Evolutionary conservation across 1,284 basidiomycete species (phyloP), one percentile per base, ranked within the genome.

Genomic region (Melampsora larici-populina): DNA sequence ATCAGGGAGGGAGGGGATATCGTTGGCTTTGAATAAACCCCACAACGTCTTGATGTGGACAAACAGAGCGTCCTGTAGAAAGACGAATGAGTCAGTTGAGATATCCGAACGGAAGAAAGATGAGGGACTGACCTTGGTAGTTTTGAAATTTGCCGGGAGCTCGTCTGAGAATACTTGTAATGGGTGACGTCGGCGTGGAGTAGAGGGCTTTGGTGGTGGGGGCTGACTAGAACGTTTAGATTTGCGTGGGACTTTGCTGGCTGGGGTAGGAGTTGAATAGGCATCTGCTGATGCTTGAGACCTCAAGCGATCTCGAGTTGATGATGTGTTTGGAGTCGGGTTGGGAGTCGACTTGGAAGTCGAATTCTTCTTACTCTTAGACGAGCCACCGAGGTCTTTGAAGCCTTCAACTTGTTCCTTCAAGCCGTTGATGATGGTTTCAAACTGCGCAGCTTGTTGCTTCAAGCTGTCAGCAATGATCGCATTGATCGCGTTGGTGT

Each of bases 21-120:
- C 33, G 0, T 26, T 1, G n/a, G 55, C 46, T 17, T 66, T 74
- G 31, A 74, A 46, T 7, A 74, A 63, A 36, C 64, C 72, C 72
- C 72, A 74, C 5, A 74, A 49, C 9, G 66, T 51, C 48, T 74
- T 74, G 29, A 74, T 49, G 26, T 74, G 72, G 17, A 67, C 36
- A n/a, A 74, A 74, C 13, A 74, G 21, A 21, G 72, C 48, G 5
- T 33, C 58, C 72, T 72, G 51, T 13, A 24, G n/a, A 58, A 58
- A 29, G 31, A 31, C 24, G 6, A 33, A 18, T 26, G 5, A 40
- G 49, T 46, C 8, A 69, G 46, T 8, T 69, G 26, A 2, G 49
- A 26, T 31, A 21, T 7, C 11, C 5, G 24, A 58, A 29, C 21
- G 58, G 24, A 31, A 17, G 29, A 36, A 58, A 17, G 36, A 36